Evolutionary conservation across 23 red algal genomes (phyloP), one percentile per base, ranked within the genome.

Genomic region (Agarophyton chilense): DNA sequence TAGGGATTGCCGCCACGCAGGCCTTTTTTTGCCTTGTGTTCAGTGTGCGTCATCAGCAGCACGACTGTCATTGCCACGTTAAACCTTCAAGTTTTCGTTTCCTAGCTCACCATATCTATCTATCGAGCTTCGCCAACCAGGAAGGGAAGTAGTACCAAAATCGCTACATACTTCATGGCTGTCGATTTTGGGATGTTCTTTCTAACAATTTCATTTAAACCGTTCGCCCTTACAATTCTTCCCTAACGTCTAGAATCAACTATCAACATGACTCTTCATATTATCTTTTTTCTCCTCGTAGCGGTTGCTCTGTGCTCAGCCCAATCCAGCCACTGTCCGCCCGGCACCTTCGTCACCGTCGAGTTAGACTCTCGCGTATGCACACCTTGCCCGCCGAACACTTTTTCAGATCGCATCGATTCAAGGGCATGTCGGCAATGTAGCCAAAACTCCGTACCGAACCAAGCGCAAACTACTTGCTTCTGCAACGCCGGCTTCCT

Each of bases 401-500:
- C 65, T 14, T 72, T 72, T 25, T 72, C 65, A 4, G 65, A 72
- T 14, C 12, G 40, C 17, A 19, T 72, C 65, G 36, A 72, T 72
- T 72, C 65, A 35, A 12, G 12, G 6, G 41, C 65, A 22, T 72
- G 65, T 72, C 65, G 65, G 25, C 34, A 14, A 19, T 72, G 65
- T 25, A 72, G 65, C 21, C 36, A 2, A 9, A 72, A 72, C 65
- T 72, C 65, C 36, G 36, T 72, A 6, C 65, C 65, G 17, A n/a
- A 72, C 17, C 36, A 45, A 43, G 36, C 65, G 36, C 65, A 72
- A 45, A 43, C 65, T 14, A 72, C 38, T 9, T 72, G 65, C 36
- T 72, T 72, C 10, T 72, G 65, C 65, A 72, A 72, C 65, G 4
- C 65, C n/a, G 65, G 65, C 40, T 72, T 72, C 40, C 36, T 72